These are phyloP conservation scores for Hordeum pubiflorum DNA, from an alignment of 202 grass and related monocot genomes.

Conservation along the genomic window DNA sequence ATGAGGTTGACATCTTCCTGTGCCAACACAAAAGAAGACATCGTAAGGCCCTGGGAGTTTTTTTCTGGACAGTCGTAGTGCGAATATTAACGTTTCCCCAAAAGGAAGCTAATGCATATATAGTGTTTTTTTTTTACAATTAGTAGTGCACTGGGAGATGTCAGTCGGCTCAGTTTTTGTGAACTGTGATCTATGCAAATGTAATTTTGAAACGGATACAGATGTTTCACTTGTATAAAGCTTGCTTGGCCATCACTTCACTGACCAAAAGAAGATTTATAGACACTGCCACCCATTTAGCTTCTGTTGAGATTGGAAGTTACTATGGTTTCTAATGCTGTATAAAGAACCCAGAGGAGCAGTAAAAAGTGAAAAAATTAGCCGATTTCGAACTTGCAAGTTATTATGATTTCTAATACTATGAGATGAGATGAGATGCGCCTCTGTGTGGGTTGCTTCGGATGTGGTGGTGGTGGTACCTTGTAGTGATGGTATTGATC, in stretches of 20 bases:
- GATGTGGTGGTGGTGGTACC: slow-evolving; percentile 11
- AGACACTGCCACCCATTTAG: background rate
- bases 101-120: background rate
- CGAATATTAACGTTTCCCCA: background rate
- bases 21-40: background rate
- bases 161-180: background rate
- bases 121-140: background rate
- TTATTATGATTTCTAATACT: no score
- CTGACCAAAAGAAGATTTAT: background rate
- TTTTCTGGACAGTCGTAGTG: background rate
- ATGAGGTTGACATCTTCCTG: slow-evolving; percentile 79
- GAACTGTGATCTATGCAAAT: background rate
- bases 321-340: no score
- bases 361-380: no score
- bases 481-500: slow-evolving; percentile 87
- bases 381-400: no score
- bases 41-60: background rate
- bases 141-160: background rate
- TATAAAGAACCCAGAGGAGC: no score
- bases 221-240: background rate
- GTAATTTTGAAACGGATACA: background rate
- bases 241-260: background rate
- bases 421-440: no score
- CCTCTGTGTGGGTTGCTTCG: background rate
- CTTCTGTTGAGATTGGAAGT: no score